These are phyloP conservation scores for Zygosaccharomyces lentus DNA, from an alignment of 805 yeast genomes.

Conservation along the genomic window DNA sequence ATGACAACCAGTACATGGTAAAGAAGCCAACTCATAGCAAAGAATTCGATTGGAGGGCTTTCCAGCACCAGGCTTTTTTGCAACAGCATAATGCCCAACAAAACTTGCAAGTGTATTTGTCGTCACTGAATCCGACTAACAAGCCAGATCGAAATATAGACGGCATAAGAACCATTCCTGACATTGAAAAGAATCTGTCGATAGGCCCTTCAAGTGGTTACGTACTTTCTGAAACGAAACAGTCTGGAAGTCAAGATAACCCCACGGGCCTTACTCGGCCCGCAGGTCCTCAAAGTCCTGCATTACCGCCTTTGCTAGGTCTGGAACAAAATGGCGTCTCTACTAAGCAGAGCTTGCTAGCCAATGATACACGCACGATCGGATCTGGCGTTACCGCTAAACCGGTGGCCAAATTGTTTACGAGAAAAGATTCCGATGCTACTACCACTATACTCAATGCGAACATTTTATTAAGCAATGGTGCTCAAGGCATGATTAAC, in stretches of 20 bases:
- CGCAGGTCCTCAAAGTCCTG: not conserved
- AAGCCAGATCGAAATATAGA: constrained; percentile 1
- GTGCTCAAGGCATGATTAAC: constrained; percentile 57
- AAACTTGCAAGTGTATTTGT: constrained; percentile 32
- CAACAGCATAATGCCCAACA: constrained; percentile 36
- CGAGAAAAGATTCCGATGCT: not conserved
- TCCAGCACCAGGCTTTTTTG: constrained; percentile 33
- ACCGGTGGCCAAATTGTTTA: constrained; percentile 8
- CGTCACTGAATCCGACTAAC: constrained; percentile 19
- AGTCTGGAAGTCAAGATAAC: not conserved
- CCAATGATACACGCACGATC: constrained; percentile 3
- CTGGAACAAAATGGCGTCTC: not conserved
- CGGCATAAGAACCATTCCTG: not conserved
- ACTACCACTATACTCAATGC: constrained; percentile 8
- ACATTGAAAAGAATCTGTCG: not conserved
- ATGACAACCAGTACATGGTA: constrained; percentile 25
- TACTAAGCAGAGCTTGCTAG: not conserved
- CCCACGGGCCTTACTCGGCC: not conserved
- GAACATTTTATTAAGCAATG: constrained; percentile 30
- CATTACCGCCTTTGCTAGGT: not conserved
- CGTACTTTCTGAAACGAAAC: not conserved
- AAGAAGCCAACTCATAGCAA: constrained; percentile 30
- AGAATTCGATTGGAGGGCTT: constrained; percentile 33
- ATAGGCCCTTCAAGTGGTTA: not conserved
- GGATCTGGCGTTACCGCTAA: constrained; percentile 2